Evolutionary conservation across 129 eudicot species (phyloP).

Genomic region (Kitagawia praeruptora): DNA sequence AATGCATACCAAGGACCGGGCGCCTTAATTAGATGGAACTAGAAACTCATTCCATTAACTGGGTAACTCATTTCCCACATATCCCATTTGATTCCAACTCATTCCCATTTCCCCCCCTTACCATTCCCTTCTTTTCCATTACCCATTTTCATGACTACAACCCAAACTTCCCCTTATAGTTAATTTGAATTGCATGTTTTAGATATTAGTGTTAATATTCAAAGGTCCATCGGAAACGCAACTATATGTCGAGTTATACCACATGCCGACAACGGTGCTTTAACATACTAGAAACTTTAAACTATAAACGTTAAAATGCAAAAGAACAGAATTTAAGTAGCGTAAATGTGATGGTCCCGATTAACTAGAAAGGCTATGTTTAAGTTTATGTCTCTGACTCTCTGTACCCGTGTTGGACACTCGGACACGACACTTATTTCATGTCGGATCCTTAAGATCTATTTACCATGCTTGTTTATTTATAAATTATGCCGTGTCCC

Average conservation of each 20-base stretch:
- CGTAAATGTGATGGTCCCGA: neutral
- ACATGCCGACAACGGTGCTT: neutral
- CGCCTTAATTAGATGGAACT: neutral
- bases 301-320: neutral
- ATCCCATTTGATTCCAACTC: neutral
- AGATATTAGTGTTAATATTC: neutral
- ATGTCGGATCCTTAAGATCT: neutral
- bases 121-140: neutral
- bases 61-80: neutral
- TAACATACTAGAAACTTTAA: neutral
- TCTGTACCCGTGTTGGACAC: neutral
- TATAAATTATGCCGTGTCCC: neutral
- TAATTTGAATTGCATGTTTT: neutral
- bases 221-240: neutral
- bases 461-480: neutral
- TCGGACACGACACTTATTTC: no score
- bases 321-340: neutral
- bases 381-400: no score
- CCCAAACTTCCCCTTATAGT: neutral
- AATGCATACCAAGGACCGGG: no score
- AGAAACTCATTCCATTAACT: neutral
- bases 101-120: neutral
- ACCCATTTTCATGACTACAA: neutral
- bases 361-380: neutral
- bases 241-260: neutral